A percentile compares a stretch with the other conserved stretches of the same genome.
phyloP scores from a whole-genome alignment of 441 rosid genomes.

The Adansonia gregorii region DNA sequence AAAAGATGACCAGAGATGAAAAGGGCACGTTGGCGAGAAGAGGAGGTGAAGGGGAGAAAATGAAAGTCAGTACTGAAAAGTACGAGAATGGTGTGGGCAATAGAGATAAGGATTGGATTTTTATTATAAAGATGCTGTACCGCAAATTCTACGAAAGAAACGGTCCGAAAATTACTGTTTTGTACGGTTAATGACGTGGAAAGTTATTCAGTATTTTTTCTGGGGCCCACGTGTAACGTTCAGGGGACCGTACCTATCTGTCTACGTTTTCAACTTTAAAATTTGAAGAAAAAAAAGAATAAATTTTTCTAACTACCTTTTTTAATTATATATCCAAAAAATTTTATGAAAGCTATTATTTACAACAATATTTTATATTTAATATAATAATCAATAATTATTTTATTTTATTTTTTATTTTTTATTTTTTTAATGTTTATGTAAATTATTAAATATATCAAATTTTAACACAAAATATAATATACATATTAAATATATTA shows the following conservation, averaged over 20 bases:
- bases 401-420: no score
- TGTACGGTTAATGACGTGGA: conserved; percentile 21
- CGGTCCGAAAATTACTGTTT: neutral
- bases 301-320: no score
- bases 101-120: neutral
- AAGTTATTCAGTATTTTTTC: neutral
- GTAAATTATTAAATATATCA: no score
- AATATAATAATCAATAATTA: no score
- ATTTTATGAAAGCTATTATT: no score
- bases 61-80: conserved; percentile 11
- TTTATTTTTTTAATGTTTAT: no score
- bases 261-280: no score
- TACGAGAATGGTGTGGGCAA: conserved; percentile 33
- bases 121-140: neutral
- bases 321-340: no score
- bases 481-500: no score
- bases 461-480: no score
- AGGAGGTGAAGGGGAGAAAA: neutral
- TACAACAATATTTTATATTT: no score
- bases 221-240: neutral
- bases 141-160: conserved; percentile 9
- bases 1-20: neutral
- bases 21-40: conserved; percentile 23
- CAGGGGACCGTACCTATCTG: conserved; percentile 23
- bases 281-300: neutral